Evolutionary conservation across 148 eudicot genomes (phyloP).

Genomic region (Vaccinium darrowii): DNA sequence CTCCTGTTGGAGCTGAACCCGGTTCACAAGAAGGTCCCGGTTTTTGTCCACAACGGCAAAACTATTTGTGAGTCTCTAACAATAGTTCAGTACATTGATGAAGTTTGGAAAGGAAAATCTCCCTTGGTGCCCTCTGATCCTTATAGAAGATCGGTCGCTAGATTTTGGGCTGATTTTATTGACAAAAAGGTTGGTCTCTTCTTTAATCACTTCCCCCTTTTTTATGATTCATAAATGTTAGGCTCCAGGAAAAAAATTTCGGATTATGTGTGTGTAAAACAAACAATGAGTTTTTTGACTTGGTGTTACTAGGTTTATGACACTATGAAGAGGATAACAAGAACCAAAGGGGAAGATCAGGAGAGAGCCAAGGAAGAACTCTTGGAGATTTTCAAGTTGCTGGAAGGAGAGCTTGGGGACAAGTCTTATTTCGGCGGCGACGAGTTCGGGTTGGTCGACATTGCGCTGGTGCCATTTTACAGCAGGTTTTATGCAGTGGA

Average conservation of each 20-base stretch:
- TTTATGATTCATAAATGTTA: not conserved
- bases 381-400: constrained; percentile 21
- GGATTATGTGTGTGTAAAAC: too few species aligned
- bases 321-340: constrained; percentile 15
- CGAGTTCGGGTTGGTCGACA: constrained; percentile 34
- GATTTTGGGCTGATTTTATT: constrained; percentile 28
- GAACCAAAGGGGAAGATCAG: constrained; percentile 21
- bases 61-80: constrained; percentile 16
- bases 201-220: not conserved
- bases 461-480: constrained; percentile 31
- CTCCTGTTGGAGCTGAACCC: constrained; percentile 27
- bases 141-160: constrained; percentile 20
- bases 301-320: not conserved
- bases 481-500: constrained; percentile 41
- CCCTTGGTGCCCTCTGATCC: constrained; percentile 25
- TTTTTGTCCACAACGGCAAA: constrained; percentile 24
- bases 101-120: constrained; percentile 16
- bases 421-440: constrained; percentile 34
- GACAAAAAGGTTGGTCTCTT: constrained; percentile 27
- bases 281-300: too few species aligned
- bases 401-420: constrained; percentile 32
- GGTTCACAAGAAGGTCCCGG: constrained; percentile 28
- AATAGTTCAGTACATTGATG: constrained; percentile 29
- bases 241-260: too few species aligned
- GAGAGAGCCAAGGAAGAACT: constrained; percentile 32